Evolutionary conservation across 106 monocot genomes (phyloP).

Genomic region (Allium sativum): DNA sequence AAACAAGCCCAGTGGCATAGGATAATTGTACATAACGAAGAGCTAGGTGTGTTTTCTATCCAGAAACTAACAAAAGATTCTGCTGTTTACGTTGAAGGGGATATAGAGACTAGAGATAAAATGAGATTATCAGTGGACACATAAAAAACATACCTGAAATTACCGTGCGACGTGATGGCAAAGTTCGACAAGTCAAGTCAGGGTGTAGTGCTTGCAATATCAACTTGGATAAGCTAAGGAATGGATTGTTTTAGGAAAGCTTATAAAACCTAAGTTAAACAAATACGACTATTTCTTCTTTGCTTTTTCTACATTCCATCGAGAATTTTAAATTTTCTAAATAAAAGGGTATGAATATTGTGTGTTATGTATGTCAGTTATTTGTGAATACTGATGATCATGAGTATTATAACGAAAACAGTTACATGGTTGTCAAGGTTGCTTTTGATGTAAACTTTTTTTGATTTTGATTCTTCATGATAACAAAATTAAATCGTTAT

Average conservation of each 20-base stretch:
- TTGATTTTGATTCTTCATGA: no score
- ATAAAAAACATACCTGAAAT: constrained; percentile 87
- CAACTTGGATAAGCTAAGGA: constrained; percentile 3
- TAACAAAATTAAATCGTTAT: no score
- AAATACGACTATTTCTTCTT: no score
- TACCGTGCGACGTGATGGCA: constrained; percentile 74
- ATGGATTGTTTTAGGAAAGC: constrained; percentile 6
- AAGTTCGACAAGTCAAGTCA: constrained; percentile 3
- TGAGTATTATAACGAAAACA: no score
- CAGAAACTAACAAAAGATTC: constrained; percentile 80
- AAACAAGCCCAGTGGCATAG: constrained; percentile 97
- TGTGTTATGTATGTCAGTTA: no score
- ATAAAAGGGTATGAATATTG: no score
- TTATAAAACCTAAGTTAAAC: no score
- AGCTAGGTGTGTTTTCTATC: constrained; percentile 72
- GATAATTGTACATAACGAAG: constrained; percentile 73
- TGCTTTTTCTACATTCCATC: no score
- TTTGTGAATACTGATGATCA: no score
- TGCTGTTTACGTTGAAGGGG: constrained; percentile 88
- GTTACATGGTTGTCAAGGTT: no score
- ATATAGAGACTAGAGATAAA: constrained; percentile 97
- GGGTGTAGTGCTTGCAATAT: constrained; percentile 1
- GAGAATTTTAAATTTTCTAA: no score
- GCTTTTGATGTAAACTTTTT: no score
- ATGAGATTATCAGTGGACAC: constrained; percentile 84